phyloP scores from a whole-genome alignment of 805 yeast genomes.

The Lipomyces lipofer region DNA sequence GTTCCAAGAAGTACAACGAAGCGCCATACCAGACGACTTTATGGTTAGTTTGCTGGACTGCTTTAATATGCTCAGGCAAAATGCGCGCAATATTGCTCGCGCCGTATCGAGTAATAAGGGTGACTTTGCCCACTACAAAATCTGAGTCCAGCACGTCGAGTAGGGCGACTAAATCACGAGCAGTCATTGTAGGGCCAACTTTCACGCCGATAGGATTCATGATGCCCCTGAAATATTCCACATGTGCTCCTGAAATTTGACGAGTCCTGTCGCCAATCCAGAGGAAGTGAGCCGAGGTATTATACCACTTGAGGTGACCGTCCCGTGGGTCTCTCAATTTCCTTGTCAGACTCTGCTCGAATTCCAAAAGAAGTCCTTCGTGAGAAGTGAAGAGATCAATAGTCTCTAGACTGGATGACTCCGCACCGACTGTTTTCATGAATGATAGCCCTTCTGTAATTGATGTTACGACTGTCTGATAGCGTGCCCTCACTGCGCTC shows the following conservation, averaged over 20 bases:
- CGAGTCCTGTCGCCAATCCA: constrained; percentile 50
- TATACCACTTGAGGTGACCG: constrained; percentile 38
- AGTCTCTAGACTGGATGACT: constrained; percentile 35
- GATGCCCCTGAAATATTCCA: constrained; percentile 47
- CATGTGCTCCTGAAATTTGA: constrained; percentile 49
- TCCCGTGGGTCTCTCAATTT: constrained; percentile 33
- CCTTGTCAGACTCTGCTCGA: constrained; percentile 46
- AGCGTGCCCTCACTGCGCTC: constrained; percentile 42
- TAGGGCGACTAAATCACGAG: constrained; percentile 41
- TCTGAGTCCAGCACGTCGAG: constrained; percentile 46
- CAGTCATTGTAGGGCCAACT: constrained; percentile 47
- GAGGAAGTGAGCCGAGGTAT: constrained; percentile 47
- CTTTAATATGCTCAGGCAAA: constrained; percentile 45
- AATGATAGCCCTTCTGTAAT: constrained; percentile 43
- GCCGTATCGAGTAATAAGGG: constrained; percentile 47
- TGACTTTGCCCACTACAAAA: constrained; percentile 43
- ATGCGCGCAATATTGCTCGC: constrained; percentile 40
- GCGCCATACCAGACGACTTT: constrained; percentile 43
- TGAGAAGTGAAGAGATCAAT: constrained; percentile 46
- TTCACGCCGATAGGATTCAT: constrained; percentile 47
- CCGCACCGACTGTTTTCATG: constrained; percentile 46
- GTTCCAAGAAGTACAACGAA: too few species aligned
- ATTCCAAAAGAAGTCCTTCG: constrained; percentile 46
- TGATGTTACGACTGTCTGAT: constrained; percentile 41
- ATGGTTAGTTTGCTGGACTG: constrained; percentile 43